A percentile compares a stretch with the other conserved stretches of the same genome.
Evolutionary conservation across 441 rosid species (phyloP).

Genomic region (Corymbia citriodora): DNA sequence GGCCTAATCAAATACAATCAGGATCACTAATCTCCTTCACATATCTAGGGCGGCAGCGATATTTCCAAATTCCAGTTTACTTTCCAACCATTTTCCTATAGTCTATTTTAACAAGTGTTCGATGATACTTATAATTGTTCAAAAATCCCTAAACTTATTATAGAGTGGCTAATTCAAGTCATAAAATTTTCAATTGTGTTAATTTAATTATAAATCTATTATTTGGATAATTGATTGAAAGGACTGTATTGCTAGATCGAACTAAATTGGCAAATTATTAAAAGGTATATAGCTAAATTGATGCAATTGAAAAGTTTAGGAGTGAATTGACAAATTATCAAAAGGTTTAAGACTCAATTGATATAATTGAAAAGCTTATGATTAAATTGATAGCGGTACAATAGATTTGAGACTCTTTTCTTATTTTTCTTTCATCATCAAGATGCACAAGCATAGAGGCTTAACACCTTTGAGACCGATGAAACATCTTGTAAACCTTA

Average conservation of each 20-base stretch:
- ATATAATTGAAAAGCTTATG: too few species aligned
- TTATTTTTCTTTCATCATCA: background rate
- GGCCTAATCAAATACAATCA: background rate
- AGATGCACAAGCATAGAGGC: background rate
- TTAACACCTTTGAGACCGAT: too few species aligned
- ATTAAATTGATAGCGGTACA: too few species aligned
- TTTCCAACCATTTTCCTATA: background rate
- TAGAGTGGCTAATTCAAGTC: accelerated
- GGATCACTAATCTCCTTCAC: background rate
- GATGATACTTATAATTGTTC: background rate
- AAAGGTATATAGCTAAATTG: too few species aligned
- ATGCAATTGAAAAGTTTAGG: accelerated
- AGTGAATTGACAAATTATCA: accelerated
- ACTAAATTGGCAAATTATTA: too few species aligned
- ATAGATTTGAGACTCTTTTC: background rate
- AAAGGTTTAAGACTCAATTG: accelerated
- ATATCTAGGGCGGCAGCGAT: background rate
- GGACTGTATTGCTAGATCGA: too few species aligned
- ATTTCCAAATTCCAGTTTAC: background rate
- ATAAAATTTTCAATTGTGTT: too few species aligned
- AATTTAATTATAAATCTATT: background rate
- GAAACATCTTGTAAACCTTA: background rate
- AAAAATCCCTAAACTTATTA: too few species aligned
- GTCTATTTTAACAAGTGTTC: too few species aligned
- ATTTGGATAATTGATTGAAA: background rate